These are phyloP conservation scores for Pythium dissimile DNA, from an alignment of 352 stramenopile species.

Conservation along the genomic window DNA sequence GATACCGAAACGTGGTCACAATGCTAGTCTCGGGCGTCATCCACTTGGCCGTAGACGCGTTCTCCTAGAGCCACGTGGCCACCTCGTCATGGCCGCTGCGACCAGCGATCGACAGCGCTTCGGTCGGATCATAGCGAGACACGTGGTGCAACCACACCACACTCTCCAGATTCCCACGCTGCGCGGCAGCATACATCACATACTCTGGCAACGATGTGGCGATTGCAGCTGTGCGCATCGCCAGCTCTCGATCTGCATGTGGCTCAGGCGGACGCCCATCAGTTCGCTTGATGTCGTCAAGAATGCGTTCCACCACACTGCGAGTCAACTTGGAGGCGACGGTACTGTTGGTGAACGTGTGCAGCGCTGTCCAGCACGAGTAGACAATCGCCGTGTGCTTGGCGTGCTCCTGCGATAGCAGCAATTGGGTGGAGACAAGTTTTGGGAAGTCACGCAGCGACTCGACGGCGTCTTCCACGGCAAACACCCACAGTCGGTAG, in stretches of 20 bases:
- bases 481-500: slow-evolving; percentile 1
- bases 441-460: background rate
- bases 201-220: background rate
- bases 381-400: background rate
- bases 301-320: background rate
- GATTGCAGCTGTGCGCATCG: background rate
- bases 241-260: background rate
- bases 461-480: background rate
- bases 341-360: background rate
- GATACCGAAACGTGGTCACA: background rate
- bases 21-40: background rate
- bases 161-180: background rate
- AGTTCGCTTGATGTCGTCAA: background rate
- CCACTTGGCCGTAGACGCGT: background rate
- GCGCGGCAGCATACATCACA: slow-evolving; percentile 3
- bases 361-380: slow-evolving; percentile 5
- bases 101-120: background rate
- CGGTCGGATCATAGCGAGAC: background rate
- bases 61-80: background rate
- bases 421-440: background rate
- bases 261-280: background rate
- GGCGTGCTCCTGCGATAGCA: background rate
- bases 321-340: background rate
- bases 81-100: background rate
- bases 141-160: slow-evolving; percentile 8